Conservation (phyloP, 371 early-diverging fungal species). For the Phascolomyces articulosus region DNA sequence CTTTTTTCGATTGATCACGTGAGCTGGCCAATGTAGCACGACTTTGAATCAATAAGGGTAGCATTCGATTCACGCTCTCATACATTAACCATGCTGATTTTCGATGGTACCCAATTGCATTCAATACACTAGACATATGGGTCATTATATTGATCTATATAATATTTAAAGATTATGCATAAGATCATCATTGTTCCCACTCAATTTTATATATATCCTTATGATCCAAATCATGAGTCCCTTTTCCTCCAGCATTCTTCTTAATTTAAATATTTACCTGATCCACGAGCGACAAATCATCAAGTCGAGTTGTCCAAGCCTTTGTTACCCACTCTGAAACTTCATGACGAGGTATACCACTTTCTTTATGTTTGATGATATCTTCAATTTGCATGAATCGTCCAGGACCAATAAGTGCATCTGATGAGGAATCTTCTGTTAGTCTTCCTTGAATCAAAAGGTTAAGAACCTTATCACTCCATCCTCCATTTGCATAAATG, state of each 20-base stretch:
- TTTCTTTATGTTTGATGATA: constrained; percentile 20
- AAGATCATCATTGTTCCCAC: no score
- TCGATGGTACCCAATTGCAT: constrained; percentile 64
- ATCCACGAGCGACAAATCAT: constrained; percentile 60
- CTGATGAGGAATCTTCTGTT: not conserved
- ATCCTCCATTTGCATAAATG: constrained; percentile 31
- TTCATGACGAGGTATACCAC: constrained; percentile 49
- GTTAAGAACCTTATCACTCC: constrained; percentile 31
- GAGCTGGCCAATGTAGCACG: constrained; percentile 32
- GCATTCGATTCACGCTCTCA: constrained; percentile 61
- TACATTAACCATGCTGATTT: constrained; percentile 80
- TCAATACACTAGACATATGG: constrained; percentile 62
- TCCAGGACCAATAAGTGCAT: not conserved
- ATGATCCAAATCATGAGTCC: no score
- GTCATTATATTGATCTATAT: constrained; percentile 63
- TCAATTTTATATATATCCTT: no score
- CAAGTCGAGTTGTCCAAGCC: constrained; percentile 50
- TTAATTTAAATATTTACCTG: constrained; percentile 37
- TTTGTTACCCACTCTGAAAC: constrained; percentile 65
- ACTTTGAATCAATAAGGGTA: constrained; percentile 58
- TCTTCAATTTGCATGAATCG: constrained; percentile 14
- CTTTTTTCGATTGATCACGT: constrained; percentile 24
- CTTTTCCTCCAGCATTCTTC: no score
- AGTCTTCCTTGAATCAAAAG: constrained; percentile 31
- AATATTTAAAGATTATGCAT: not conserved